Base-by-base conservation (phyloP, 106 monocot genomes). In the Alisma plantagoaquatica region DNA sequence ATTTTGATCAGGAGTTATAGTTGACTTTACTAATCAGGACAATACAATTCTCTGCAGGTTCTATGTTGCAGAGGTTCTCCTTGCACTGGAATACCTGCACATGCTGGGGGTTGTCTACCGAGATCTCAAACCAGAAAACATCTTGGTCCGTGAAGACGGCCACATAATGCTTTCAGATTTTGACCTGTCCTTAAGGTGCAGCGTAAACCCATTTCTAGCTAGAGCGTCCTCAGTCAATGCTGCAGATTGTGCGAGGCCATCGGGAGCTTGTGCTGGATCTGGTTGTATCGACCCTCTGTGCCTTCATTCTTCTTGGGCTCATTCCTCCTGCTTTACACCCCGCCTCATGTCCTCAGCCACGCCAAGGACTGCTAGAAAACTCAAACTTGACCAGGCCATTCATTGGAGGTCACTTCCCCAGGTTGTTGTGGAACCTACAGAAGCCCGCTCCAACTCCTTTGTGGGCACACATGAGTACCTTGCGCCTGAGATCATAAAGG, bases 271-370 rank as follows among this genome's bases (percentile, higher is more conserved):
- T 57, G 44, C 87, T 15, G 75, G 77, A 19, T 74, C 57, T 23
- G 70, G 70, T 33, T 90, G 89, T 63, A 83, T 82, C 2, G 74
- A 74, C 25, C 83, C 90, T 5, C 47, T 66, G 27, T 90, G 90
- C 60, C 63, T 90, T 52, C 79, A 77, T 26, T 75, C 79, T 24
- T 79, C 83, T 18, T 83, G 72, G 76, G 53, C 31, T 46, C 68
- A 67, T 8, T 69, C 65, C 46, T 80, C 83, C 3, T 90, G 90
- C 57, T 90, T 90, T 69, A 80, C 90, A 16, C 83, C 90, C 2
- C 79, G 77, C 15, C 51, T 76, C 0, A 45, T 61, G 16, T 77
- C 82, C 8, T 75, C 79, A 2, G 38, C 70, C 4, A 25, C 31
- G 10, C 26, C 69, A 1, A 69, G 63, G 23, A 30, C 43, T 22